phyloP scores from a whole-genome alignment of 768 basidiomycete genomes.

The Naganishia vaughanmartiniae region DNA sequence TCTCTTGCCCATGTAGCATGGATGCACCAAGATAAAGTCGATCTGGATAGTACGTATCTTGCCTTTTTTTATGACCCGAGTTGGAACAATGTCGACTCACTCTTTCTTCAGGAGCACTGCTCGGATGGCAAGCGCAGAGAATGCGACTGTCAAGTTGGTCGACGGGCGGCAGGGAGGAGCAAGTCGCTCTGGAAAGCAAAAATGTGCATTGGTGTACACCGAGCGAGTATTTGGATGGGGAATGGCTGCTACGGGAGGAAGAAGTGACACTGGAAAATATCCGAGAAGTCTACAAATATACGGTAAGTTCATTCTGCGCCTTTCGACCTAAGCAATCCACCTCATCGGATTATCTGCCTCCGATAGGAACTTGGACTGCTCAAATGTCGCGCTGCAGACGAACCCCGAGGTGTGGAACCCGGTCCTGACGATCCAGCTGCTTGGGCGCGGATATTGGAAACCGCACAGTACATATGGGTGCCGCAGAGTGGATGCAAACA shows the following conservation, averaged over 20 bases:
- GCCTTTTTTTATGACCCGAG: no score
- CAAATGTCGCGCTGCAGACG: conserved; percentile 17
- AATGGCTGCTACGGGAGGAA: background rate
- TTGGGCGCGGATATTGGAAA: conserved; percentile 9
- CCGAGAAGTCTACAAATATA: background rate
- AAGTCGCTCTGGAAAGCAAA: background rate
- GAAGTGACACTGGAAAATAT: conserved; percentile 1
- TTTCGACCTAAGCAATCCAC: background rate
- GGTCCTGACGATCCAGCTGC: background rate
- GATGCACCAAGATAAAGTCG: background rate
- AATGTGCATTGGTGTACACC: conserved; percentile 7
- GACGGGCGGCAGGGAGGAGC: background rate
- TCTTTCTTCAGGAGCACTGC: no score
- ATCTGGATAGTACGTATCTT: background rate
- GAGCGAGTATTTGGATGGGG: conserved; percentile 12
- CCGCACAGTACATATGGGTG: conserved; percentile 20
- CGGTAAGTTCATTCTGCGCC: background rate
- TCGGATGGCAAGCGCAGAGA: no score
- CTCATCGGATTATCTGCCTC: no score
- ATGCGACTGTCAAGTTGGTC: no score
- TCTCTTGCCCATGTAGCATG: background rate
- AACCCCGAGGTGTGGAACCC: background rate
- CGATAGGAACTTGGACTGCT: conserved; percentile 7
- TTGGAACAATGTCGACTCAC: no score
- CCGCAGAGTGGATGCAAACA: background rate